Base-by-base conservation (phyloP, 2,329 filamentous ascomycete genomes). In the Pseudogymnoascus sp. region DNA sequence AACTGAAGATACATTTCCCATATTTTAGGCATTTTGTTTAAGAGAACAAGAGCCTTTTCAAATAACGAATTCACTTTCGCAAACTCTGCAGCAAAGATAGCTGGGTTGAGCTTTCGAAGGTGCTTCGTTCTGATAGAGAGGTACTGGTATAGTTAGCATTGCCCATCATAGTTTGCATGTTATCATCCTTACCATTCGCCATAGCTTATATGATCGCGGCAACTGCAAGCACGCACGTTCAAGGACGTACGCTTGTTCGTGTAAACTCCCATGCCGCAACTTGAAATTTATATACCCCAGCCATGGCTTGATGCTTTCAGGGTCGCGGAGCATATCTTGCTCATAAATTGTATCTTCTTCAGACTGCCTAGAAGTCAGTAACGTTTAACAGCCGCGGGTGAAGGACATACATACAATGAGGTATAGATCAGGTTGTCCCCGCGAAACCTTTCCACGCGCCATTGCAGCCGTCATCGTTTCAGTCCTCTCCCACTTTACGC, bases 1-100 rank as follows among this genome's bases (percentile, higher is more conserved):
- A 99, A 97, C 57, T 83, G 83, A 64, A 99, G 85, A 73, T 97
- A 99, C 86, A 97, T 90, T 73, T 97, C 92, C 95, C 94, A 99
- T 72, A 99, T 94, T 67, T 86, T 85, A 22, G 95, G 94, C 94
- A 99, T 99, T 77, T 99, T 99, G 77, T 99, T 97, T 64, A 99
- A 83, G 39, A 99, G 81, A 62, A 97, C 90, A 59, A 99, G 78
- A 3, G 94, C 92, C 68, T 90, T 85, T 77, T 99, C 94, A 73
- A 96, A 99, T 39, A 97, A 84, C 60, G 90, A 83, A 73, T 99
- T 99, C 73, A 97, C 92, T 75, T 97, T 99, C 71, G 86, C 83
- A 75, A 88, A 97, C 71, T 99, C 92, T 63, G 83, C 78, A 59
- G 85, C 85, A 73, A 89, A 91, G 62, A 86, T 82, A 61, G 90